Evolutionary conservation across 2,329 filamentous ascomycete species (phyloP), one percentile per base, ranked within the genome.

Genomic region (Blumeriella jaapii): DNA sequence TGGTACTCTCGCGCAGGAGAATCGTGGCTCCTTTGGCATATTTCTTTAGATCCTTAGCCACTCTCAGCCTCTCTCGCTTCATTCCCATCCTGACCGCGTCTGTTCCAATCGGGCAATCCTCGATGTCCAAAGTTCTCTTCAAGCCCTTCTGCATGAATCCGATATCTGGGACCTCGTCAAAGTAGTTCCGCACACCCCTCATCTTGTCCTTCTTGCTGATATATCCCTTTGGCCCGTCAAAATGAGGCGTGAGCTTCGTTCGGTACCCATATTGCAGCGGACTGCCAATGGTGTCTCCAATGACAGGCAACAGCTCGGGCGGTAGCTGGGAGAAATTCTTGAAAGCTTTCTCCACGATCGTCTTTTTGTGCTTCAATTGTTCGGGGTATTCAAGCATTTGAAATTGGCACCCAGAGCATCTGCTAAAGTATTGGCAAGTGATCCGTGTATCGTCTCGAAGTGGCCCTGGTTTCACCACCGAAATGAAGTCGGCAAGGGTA

Each of bases 241-340:
- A 98, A 60, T 98, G 91, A 17, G 91, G 91, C 12, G 91, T 98
- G 47, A 98, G 69, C 62, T 98, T 98, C 13, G 91, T 98, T 35
- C 91, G 76, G 64, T 98, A 98, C 38, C 80, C 82, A 59, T 93
- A 96, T 60, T 93, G 78, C 42, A 94, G 60, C 2, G 91, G 91
- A 26, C 84, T 93, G 30, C 82, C 82, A 51, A 95, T 86, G 6
- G 91, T 98, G 46, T 93, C 82, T 31, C 69, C 71, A 37, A 96
- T 71, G 2, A 69, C 55, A 2, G 91, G 91, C 1, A 96, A 67
- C 13, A 82, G 64, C 40, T 82, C 76, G 0, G 81, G 72, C 1
- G 81, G 68, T 5, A 98, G 67, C 41, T 84, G 75, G 10, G 87
- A 93, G 61, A 96, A 98, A 63, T 94, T 89, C 42, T 67, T 69